phyloP scores from a whole-genome alignment of 345 rosid genomes.

The Eucalyptus leucophloia region DNA sequence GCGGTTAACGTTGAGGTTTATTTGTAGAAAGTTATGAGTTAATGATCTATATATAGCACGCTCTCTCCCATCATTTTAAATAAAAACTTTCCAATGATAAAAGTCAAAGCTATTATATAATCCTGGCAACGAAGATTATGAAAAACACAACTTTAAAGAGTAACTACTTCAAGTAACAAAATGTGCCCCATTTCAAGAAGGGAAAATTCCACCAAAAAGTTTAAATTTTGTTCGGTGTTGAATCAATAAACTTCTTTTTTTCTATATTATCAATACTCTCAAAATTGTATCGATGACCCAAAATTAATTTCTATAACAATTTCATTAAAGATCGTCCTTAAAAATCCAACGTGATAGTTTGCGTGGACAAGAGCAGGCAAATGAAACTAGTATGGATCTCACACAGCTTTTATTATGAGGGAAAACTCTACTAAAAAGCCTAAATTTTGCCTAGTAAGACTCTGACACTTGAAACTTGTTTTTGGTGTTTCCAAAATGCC shows the following conservation, averaged over 20 bases:
- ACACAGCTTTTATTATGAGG: too few relatives aligned
- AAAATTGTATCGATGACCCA: too few relatives aligned
- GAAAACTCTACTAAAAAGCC: too few relatives aligned
- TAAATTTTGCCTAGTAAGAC: too few relatives aligned
- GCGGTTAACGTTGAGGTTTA: background rate
- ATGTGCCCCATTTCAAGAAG: background rate
- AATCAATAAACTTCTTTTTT: background rate
- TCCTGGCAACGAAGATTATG: background rate
- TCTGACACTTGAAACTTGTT: too few relatives aligned
- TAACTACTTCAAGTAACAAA: background rate
- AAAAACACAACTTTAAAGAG: too few relatives aligned
- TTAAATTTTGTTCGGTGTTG: background rate
- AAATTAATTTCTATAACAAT: too few relatives aligned
- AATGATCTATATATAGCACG: background rate
- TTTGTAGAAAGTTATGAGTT: background rate
- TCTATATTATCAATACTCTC: background rate
- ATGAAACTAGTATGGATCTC: too few relatives aligned
- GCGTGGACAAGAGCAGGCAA: too few relatives aligned
- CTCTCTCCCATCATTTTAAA: background rate
- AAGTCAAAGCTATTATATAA: background rate
- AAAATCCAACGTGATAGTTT: too few relatives aligned
- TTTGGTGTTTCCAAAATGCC: too few relatives aligned
- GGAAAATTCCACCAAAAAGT: background rate
- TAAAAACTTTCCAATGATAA: background rate
- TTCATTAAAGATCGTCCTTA: accelerated